Conservation (phyloP, 2,329 filamentous ascomycete species). For the Grosmannia huntii region DNA sequence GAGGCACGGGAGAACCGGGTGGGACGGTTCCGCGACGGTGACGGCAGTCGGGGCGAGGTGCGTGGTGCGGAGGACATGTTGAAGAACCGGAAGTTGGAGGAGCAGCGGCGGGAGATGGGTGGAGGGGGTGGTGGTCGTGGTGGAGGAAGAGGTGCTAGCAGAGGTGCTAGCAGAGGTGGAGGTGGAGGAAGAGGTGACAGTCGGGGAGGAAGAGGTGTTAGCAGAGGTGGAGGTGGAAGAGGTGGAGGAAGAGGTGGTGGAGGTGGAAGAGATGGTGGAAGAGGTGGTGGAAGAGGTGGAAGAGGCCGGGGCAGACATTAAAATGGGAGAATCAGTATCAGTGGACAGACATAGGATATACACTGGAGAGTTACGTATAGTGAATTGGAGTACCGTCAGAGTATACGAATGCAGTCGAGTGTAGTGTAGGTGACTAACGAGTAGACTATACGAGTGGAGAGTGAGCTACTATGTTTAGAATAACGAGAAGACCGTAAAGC, state of each 20-base stretch:
- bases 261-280: background rate
- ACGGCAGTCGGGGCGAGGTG: constrained; percentile 64
- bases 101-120: constrained; percentile 70
- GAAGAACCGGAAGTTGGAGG: constrained; percentile 65
- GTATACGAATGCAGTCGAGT: too few species aligned
- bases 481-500: too few species aligned
- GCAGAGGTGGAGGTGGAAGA: background rate
- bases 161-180: background rate
- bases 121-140: constrained; percentile 4
- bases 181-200: constrained; percentile 3
- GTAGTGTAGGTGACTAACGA: too few species aligned
- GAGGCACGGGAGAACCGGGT: constrained; percentile 78
- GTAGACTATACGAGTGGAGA: too few species aligned
- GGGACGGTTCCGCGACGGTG: constrained; percentile 59
- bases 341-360: too few species aligned
- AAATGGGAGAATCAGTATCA: too few species aligned
- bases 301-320: background rate
- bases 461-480: too few species aligned
- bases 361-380: too few species aligned
- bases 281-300: constrained; percentile 1
- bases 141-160: background rate
- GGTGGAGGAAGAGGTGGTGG: background rate
- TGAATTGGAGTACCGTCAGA: too few species aligned
- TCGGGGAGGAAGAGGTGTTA: background rate
- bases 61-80: constrained; percentile 74